Evolutionary conservation across 257 asterid species (phyloP), one percentile per base, ranked within the genome.

Genomic region (Anisodus tanguticus): DNA sequence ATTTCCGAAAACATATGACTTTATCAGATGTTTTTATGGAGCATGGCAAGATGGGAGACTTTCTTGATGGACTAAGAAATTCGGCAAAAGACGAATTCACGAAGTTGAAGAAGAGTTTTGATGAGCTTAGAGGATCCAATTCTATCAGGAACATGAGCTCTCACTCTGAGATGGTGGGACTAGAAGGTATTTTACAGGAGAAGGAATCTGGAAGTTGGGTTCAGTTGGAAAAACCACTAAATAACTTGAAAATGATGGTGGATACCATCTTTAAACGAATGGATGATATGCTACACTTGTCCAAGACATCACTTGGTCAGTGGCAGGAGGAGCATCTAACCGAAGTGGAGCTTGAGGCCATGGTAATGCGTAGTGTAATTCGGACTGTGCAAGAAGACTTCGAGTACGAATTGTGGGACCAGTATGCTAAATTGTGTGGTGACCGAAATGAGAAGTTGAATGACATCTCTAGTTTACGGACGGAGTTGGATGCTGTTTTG

Each of bases 401-500:
- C 82, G 88, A 88, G 71, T 91, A 89, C 86, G 88, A 88, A 63
- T 39, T 85, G 59, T 79, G 88, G 91, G 90, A 87, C 82, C 92
- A 86, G 82, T 89, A 84, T 87, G 87, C 86, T 89, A 89, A 41
- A 71, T 70, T 87, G 19, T 69, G 83, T 89, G 90, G 88, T 83
- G 81, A 80, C 68, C 92, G 78, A 95, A 76, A 87, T 68, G 95
- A 90, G 82, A 95, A 92, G 91, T 88, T 93, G 63, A 87, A 90
- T 86, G 93, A 88, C 51, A 80, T 97, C 66, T 90, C 97, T 81
- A 54, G 84, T 86, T 77, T 97, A 80, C 90, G 93, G 47, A 81
- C 49, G 47, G 92, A 92, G 84, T 88, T 97, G 88, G 93, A 90
- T 87, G 91, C 88, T 79, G 85, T 94, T 83, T 86, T 89, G 85